Evolutionary conservation across 345 rosid genomes (phyloP).

Genomic region (Salix brachista): DNA sequence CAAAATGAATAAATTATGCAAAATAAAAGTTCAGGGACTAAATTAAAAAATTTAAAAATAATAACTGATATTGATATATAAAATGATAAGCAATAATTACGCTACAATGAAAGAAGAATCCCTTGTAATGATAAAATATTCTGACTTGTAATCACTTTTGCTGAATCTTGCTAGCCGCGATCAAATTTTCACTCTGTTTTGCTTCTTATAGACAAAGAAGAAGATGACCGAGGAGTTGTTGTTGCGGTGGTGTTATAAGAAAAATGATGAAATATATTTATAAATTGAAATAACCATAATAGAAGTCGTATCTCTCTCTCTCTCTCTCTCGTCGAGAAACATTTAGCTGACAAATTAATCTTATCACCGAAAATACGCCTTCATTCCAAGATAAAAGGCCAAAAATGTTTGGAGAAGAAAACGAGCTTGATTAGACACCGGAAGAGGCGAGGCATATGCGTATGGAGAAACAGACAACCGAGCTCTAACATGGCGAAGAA

Average conservation of each 20-base stretch:
- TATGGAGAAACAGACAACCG: constrained; percentile 21
- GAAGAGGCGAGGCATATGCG: constrained; percentile 15
- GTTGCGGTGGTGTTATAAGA: no score
- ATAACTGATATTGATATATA: no score
- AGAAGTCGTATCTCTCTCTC: background rate
- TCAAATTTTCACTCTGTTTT: background rate
- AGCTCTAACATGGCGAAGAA: constrained; percentile 22
- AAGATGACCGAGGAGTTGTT: background rate
- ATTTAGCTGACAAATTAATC: constrained; percentile 8
- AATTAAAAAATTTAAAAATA: no score
- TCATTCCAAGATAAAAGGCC: constrained; percentile 12
- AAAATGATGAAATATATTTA: no score
- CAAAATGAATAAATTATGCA: no score
- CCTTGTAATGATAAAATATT: no score
- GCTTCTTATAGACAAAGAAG: background rate
- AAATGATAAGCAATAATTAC: no score
- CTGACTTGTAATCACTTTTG: background rate
- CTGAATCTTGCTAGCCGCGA: background rate
- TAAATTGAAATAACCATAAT: no score
- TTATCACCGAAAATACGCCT: constrained; percentile 17
- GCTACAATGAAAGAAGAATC: no score
- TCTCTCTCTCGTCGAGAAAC: no score
- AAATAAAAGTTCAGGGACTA: no score
- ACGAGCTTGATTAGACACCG: constrained; percentile 37
- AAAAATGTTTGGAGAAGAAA: constrained; percentile 15